These are phyloP conservation scores for Byssothecium circinans DNA, from an alignment of 2,329 filamentous ascomycete genomes.

Conservation along the genomic window DNA sequence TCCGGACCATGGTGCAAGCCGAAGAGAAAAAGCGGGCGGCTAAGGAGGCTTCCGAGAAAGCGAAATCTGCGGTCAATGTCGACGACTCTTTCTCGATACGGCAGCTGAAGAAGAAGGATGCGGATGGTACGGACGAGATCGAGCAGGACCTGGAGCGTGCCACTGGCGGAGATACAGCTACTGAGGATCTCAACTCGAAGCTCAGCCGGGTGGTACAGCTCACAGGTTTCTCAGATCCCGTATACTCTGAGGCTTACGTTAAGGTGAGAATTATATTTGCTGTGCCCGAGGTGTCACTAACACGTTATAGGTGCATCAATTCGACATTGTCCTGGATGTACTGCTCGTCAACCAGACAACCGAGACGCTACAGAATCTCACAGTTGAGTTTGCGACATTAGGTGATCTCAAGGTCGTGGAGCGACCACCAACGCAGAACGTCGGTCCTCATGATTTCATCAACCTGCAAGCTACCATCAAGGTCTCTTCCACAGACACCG, in stretches of 20 bases:
- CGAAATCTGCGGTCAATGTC: slow-evolving; percentile 90
- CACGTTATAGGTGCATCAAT: slow-evolving; percentile 71
- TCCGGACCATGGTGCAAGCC: slow-evolving; percentile 94
- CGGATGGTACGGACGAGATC: slow-evolving; percentile 80
- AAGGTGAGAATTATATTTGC: slow-evolving; percentile 57
- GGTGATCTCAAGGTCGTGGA: slow-evolving; percentile 98
- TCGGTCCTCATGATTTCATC: slow-evolving; percentile 93
- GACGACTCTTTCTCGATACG: slow-evolving; percentile 93
- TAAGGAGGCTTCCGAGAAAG: slow-evolving; percentile 88
- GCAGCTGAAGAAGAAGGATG: slow-evolving; percentile 84
- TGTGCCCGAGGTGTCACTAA: slow-evolving; percentile 8
- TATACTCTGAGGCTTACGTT: slow-evolving; percentile 98
- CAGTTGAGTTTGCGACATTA: slow-evolving; percentile 96
- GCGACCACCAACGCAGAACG: slow-evolving; percentile 91
- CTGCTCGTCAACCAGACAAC: slow-evolving; percentile 96
- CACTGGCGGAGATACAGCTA: slow-evolving; percentile 81
- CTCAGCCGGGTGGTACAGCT: slow-evolving; percentile 94
- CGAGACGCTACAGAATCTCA: slow-evolving; percentile 94
- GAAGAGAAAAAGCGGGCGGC: slow-evolving; percentile 98
- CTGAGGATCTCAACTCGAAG: slow-evolving; percentile 89
- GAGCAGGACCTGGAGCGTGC: slow-evolving; percentile 91
- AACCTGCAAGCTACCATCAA: slow-evolving; percentile 99
- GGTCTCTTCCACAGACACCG: slow-evolving; percentile 95
- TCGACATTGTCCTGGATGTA: slow-evolving; percentile 96
- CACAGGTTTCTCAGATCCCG: slow-evolving; percentile 95